Base-by-base conservation (phyloP, 2,329 filamentous ascomycete species). In the Cladobotryum protrusum region DNA sequence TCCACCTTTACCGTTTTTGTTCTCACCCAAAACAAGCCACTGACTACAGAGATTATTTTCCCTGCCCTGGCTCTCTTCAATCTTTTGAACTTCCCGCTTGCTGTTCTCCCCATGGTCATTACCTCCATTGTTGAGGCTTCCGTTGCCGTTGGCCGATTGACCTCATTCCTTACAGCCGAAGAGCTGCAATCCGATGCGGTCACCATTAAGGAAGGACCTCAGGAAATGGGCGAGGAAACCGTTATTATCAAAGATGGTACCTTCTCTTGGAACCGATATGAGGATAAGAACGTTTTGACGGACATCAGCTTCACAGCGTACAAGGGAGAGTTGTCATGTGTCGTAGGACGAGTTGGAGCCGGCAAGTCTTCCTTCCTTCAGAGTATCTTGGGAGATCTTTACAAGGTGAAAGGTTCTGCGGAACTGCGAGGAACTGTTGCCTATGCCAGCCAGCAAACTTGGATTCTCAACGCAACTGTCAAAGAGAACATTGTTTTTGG, bases 401-500 rank as follows among this genome's bases (percentile, higher is more conserved):
- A 86, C 84, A 97, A 96, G 67, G 77, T 86, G 45, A 83, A 87
- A 53, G 93, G 93, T 43, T 78, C 87, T 54, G 92, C 96, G 4
- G 77, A 87, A 49, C 77, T 99, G 9, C 84, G 87, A 58, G 95
- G 93, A 43, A 82, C 78, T 24, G 81, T 89, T 37, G 93, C 93
- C 1, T 99, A 97, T 65, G 93, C 95, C 52, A 88, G 90, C 14
- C 95, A 99, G 67, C 84, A 88, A 61, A 76, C 90, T 17, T 99
- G 95, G 93, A 87, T 99, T 47, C 92, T 97, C 84, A 99, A 99
- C 64, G 93, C 93, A 8, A 95, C 88, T 29, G 91, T 99, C 50
- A 89, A 90, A 60, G 93, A 99, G 64, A 99, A 99, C 64, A 96
- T 99, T 59, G 77, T 96, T 4, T 99, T 99, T 63, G 93, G 93